Evolutionary conservation across 768 basidiomycete species (phyloP), one percentile per base, ranked within the genome.

Genomic region (Boletus rubescentipes): DNA sequence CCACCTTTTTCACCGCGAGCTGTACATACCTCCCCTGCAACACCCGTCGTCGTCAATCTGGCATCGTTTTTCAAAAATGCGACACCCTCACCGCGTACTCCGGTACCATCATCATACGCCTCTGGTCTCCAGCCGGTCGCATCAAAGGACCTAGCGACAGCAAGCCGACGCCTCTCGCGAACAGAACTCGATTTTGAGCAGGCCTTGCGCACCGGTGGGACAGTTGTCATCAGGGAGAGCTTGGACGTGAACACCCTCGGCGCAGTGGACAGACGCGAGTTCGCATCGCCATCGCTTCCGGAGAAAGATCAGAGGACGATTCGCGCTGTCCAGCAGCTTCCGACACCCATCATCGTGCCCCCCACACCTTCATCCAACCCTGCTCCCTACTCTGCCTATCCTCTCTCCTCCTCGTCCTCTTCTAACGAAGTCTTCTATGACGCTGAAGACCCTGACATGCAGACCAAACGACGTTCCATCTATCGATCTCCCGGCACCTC

Each of bases 401-500:
- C 65, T 36, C 60, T 65, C 56, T 60, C 72, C 9, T 76, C 81
- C 3, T 75, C 84, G 9, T 79, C 80, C 18, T 80, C 83, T 37
- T 79, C 80, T 26, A 75, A 79, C 62, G 85, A 86, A 54, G 65
- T 86, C 41, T 81, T 80, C 64, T 79, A 78, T 70, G 87, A 89
- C 70, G 77, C 80, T 34, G 84, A 87, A 56, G 85, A 88, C 66
- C 62, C 70, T 10, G 87, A 87, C 61, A 79, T 82, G 63, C 84
- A 87, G 63, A 83, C 81, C 9, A 89, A 89, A 68, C 81, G 91
- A 41, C 82, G 91, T 46, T 91, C 89, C 58, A 83, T 97, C 75
- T 94, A 93, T 68, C 80, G 94, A 53, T 87, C 90, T 18, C 80
- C 89, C 11, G 94, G 93, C 39, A 95, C 92, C 9, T 89, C 93